Evolutionary conservation across 176 grass and related monocot genomes (phyloP), one percentile per base, ranked within the genome.

Genomic region (Carex parvula): DNA sequence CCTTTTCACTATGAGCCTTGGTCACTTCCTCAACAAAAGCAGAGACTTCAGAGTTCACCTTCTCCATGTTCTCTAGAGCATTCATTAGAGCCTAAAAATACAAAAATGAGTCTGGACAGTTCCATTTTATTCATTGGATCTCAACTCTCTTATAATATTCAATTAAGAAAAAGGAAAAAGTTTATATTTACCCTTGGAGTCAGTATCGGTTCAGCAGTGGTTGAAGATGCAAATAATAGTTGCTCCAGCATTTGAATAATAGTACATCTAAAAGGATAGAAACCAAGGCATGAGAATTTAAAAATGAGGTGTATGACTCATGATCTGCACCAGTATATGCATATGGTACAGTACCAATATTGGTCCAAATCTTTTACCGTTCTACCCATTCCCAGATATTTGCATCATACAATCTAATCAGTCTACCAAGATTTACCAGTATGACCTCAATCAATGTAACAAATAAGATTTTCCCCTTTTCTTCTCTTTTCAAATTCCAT

Each of bases 11-110:
- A 54, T 94, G 96, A 79, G 91, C 92, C 77, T 95, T 92, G 12
- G 96, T 99, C 57, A 92, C 96, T 89, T 99, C 93, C 83, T 99
- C 93, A 79, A 99, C 91, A 70, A 94, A 95, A 89, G 91, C 89
- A 89, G n/a, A 89, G 39, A 99, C 93, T 92, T 99, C 93, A 20
- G 84, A 86, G 3, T 99, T 99, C 6, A 88, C 91, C 85, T 93
- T 99, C 88, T 99, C 93, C 93, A 95, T 99, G 81, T 99, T 92
- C 87, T 99, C 96, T 56, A 99, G 91, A 10, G 93, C 88, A 81
- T 89, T 91, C 92, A 99, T 99, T 70, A 99, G 85, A 24, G 96
- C 86, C 96, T 99, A 81, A 30, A 84, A 84, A 57, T 50, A 89
- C 3, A 6, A 6, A 69, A 42, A 2, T 13, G 80, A n/a, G 10